Evolutionary conservation across 768 basidiomycete genomes (phyloP), one percentile per base, ranked within the genome.

Genomic region (Pulveroboletus sp.): DNA sequence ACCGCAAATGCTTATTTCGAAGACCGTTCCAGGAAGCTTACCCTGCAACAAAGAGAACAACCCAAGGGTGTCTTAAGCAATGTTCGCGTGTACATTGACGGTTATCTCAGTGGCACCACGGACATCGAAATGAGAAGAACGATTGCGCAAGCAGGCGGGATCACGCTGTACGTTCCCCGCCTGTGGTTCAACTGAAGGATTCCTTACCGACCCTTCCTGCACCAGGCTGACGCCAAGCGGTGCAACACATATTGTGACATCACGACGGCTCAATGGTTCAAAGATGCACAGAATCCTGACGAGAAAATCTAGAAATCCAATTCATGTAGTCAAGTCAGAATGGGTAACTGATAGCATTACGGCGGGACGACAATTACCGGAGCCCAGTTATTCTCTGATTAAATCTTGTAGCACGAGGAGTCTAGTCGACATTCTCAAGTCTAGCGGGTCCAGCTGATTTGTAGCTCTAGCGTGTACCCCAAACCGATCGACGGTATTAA

Each of bases 231-330:
- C 73, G 23, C 71, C 81, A 13, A 80, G 82, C 16, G 76, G 77
- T 10, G 84, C 83, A 39, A 92, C 90, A 7, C 90, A 93, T 63
- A 82, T 93, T 43, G 60, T 93, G 32, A 86, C 85, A 9, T 89
- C 88, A 6, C 79, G 81, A 54, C 77, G 76, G 45, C 72, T 91
- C 48, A 87, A 76, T 58, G 87, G 76, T 16, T 78, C 80, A 23
- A 92, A 92, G 67, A 84, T 78, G 3, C 81, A 90, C 50, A 81
- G 75, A 57, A 58, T 82, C 43, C 66, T 91, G 47, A 79, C 75
- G 17, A 64, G 70, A 20, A 81, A 78, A 57, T 71, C 70, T 27
- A 71, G 72, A 54, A 74, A 64, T 49, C 73, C 73, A 30, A 70
- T 73, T 19, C 75, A 85, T 47, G 77, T 92, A 47, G 86, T 92